phyloP scores from a whole-genome alignment of 129 eudicot genomes.

The Ambrosia trifida region DNA sequence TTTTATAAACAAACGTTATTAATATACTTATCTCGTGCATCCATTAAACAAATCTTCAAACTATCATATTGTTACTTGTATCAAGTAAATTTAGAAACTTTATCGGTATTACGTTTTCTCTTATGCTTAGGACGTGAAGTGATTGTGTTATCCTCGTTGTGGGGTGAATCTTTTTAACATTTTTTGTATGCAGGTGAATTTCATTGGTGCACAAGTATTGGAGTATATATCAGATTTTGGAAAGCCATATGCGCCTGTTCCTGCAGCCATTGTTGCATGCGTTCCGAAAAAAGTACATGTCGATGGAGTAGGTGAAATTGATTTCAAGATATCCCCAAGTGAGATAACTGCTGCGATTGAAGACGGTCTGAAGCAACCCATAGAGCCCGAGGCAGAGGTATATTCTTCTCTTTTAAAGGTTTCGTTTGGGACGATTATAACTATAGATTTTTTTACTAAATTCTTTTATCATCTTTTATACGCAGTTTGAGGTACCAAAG shows the following conservation, averaged over 20 bases:
- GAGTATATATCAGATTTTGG: conserved; percentile 93
- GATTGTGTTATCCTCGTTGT: neutral
- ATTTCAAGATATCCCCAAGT: conserved; percentile 70
- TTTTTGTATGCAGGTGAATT: conserved; percentile 67
- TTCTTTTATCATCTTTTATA: neutral
- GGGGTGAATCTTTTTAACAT: neutral
- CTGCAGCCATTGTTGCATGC: conserved; percentile 98
- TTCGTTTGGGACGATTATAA: neutral
- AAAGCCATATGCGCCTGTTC: conserved; percentile 84
- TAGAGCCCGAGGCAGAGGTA: conserved; percentile 99
- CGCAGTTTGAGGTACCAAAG: conserved; percentile 97
- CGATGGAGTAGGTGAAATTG: conserved; percentile 84
- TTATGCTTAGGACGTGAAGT: conserved; percentile 34
- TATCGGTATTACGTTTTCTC: neutral
- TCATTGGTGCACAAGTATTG: conserved; percentile 78
- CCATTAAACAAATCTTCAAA: neutral
- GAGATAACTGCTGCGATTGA: conserved; percentile 80
- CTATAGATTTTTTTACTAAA: neutral
- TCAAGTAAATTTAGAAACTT: neutral
- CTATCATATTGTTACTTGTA: neutral
- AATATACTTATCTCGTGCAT: neutral
- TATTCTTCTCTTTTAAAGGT: conserved; percentile 12
- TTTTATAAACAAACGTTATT: neutral
- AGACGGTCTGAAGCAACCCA: conserved; percentile 87
- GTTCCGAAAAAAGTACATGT: conserved; percentile 81